Evolutionary conservation across 768 basidiomycete genomes (phyloP), one percentile per base, ranked within the genome.

Genomic region (Mycena olivaceomarginata): DNA sequence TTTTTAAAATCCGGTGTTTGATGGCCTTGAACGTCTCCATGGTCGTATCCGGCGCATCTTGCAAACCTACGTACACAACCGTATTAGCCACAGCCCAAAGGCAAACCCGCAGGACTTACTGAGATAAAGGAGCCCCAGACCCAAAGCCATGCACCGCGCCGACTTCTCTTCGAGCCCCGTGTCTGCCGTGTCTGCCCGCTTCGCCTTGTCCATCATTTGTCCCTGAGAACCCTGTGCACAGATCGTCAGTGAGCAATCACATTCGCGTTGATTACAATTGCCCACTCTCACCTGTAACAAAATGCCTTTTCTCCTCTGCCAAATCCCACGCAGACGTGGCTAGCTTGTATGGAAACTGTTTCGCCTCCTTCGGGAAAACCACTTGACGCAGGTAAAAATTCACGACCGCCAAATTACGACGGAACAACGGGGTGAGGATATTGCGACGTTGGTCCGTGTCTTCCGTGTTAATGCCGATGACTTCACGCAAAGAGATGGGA

Each of bases 271-370:
- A 48, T 22, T 56, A 56, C 53, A 56, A 56, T 56, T 56, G 53
- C n/a, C 53, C 53, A 56, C 37, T 37, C 53, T 57, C 53, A 68
- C 67, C 67, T 70, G 68, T 70, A 7, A 45, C 43, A 45, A 70
- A 60, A 60, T 70, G 53, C 22, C 2, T 37, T 39, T 70, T 70
- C 41, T 45, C 45, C 43, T 60, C 68, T 46, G 88, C 90, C 51
- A 92, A 81, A 83, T 92, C 91, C 92, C 91, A 92, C 0, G 86
- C 86, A 2, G 88, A 89, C 15, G 90, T 88, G 7, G 88, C 77
- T 18, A 92, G 82, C 77, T 90, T 91, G 11, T 77, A 69, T 1
- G 86, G 87, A 75, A 91, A 92, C 41, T 90, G 86, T 67, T 89
- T 90, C 0, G 88, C 90, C 60, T 88, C 86, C 46, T 85, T 88